Conservation (phyloP, 1,284 basidiomycete species). For the Thecaphora thlaspeos region DNA sequence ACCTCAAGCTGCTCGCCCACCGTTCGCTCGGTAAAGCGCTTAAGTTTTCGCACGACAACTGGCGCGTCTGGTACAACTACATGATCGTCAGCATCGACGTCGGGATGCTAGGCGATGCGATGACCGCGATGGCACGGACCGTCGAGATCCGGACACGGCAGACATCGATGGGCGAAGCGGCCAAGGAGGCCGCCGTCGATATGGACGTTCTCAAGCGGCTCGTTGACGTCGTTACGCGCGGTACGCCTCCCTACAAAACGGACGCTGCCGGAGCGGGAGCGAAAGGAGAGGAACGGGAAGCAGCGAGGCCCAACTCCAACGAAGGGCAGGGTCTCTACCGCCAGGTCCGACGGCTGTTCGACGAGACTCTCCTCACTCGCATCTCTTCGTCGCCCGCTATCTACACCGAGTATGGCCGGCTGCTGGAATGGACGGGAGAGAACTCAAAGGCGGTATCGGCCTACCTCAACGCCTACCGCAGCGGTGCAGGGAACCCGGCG, state of each 20-base stretch:
- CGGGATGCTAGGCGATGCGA: conserved; percentile 84
- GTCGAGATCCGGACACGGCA: conserved; percentile 69
- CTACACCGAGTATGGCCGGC: conserved; percentile 45
- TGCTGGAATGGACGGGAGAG: conserved; percentile 39
- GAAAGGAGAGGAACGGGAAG: no score
- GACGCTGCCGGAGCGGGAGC: neutral
- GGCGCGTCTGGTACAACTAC: conserved; percentile 98
- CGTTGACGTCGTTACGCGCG: conserved; percentile 77
- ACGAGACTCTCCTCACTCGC: conserved; percentile 73
- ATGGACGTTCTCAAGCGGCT: conserved; percentile 81
- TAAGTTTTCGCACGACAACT: conserved; percentile 80
- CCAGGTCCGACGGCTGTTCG: conserved; percentile 70
- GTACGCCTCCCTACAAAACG: conserved; percentile 45
- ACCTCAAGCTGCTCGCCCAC: conserved; percentile 82
- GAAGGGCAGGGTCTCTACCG: conserved; percentile 68
- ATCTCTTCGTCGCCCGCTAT: conserved; percentile 62
- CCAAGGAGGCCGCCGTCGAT: conserved; percentile 68
- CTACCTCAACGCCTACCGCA: conserved; percentile 39
- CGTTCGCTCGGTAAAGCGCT: conserved; percentile 89
- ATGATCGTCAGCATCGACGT: conserved; percentile 92
- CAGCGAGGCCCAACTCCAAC: conserved; percentile 58
- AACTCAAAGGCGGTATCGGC: conserved; percentile 23
- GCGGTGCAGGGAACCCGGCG: conserved; percentile 18
- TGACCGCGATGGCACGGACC: conserved; percentile 76
- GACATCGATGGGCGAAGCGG: conserved; percentile 57